Percentiles rank a stretch among this genome's conserved stretches.
phyloP scores from a whole-genome alignment of 768 basidiomycete genomes.

The Phlegmacium glaucopus region DNA sequence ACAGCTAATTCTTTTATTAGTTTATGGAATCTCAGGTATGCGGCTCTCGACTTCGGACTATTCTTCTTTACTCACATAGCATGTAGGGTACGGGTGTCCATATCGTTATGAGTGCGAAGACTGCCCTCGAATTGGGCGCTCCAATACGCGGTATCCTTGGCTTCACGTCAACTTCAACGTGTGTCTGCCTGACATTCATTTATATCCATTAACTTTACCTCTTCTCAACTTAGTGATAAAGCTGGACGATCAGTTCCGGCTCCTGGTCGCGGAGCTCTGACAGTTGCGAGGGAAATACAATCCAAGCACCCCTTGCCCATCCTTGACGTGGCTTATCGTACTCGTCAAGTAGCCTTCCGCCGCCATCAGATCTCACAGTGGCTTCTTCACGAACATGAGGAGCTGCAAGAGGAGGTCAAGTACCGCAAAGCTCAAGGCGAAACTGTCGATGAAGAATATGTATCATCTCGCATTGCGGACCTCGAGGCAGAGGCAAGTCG shows the following conservation, averaged over 20 bases:
- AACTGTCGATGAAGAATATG: slow-evolving; percentile 58
- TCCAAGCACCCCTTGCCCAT: slow-evolving; percentile 76
- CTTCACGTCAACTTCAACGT: slow-evolving; percentile 96
- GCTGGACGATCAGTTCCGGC: slow-evolving; percentile 98
- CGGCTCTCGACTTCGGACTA: background rate
- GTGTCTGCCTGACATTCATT: slow-evolving; percentile 26
- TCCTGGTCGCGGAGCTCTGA: slow-evolving; percentile 90
- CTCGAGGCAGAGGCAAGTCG: slow-evolving; percentile 88
- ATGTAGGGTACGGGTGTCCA: slow-evolving; percentile 88
- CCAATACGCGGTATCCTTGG: slow-evolving; percentile 92
- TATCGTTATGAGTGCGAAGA: slow-evolving; percentile 95
- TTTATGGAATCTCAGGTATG: slow-evolving; percentile 84
- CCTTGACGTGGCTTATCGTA: slow-evolving; percentile 83
- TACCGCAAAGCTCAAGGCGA: slow-evolving; percentile 52
- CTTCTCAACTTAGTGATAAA: slow-evolving; percentile 68
- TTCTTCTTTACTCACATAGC: background rate
- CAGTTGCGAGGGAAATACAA: slow-evolving; percentile 81
- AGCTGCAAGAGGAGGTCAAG: slow-evolving; percentile 78
- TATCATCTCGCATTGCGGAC: slow-evolving; percentile 72
- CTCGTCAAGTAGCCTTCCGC: slow-evolving; percentile 93
- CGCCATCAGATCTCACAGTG: slow-evolving; percentile 93
- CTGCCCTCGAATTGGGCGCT: slow-evolving; percentile 90
- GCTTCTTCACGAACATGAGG: slow-evolving; percentile 84
- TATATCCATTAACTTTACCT: background rate
- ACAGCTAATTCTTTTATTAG: slow-evolving; percentile 29